These are phyloP conservation scores for Coprinopsis sp. DNA, from an alignment of 768 basidiomycete genomes.

Conservation along the genomic window DNA sequence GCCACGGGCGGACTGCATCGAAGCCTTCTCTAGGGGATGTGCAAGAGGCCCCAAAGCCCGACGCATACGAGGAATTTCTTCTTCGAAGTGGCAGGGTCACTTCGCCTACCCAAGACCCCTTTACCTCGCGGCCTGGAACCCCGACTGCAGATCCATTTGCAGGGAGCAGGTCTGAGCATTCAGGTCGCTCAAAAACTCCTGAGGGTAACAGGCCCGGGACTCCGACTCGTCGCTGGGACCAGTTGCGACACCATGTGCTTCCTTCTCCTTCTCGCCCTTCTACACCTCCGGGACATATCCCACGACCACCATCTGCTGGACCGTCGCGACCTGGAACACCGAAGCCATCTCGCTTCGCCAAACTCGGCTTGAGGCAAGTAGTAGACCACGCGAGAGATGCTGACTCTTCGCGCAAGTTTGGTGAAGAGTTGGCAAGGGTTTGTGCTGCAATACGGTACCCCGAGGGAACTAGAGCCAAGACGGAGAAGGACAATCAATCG, in stretches of 20 bases:
- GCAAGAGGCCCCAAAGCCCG: background rate
- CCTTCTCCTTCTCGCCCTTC: constrained; percentile 26
- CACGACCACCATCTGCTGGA: constrained; percentile 13
- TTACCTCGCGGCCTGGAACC: background rate
- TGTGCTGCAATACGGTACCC: constrained; percentile 50
- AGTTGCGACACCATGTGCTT: constrained; percentile 50
- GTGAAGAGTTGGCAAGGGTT: constrained; percentile 51
- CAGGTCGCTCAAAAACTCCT: constrained; percentile 4
- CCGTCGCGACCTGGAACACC: constrained; percentile 28
- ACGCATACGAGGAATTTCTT: background rate
- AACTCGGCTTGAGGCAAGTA: constrained; percentile 56
- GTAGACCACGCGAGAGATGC: constrained; percentile 59
- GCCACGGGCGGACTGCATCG: constrained; percentile 4
- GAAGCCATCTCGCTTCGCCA: constrained; percentile 47
- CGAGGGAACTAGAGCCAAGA: constrained; percentile 29
- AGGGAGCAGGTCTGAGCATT: background rate
- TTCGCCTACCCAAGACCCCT: constrained; percentile 7
- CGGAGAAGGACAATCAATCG: constrained; percentile 9
- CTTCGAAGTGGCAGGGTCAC: background rate
- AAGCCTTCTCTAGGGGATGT: constrained; percentile 1
- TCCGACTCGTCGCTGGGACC: constrained; percentile 38
- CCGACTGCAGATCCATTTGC: background rate
- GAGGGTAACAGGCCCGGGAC: background rate
- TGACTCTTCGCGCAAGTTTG: constrained; percentile 47
- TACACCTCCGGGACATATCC: constrained; percentile 15